Percentiles rank a stretch among this genome's conserved stretches.
phyloP scores from a whole-genome alignment of 305 asterid genomes.

The Solanum chacoense region DNA sequence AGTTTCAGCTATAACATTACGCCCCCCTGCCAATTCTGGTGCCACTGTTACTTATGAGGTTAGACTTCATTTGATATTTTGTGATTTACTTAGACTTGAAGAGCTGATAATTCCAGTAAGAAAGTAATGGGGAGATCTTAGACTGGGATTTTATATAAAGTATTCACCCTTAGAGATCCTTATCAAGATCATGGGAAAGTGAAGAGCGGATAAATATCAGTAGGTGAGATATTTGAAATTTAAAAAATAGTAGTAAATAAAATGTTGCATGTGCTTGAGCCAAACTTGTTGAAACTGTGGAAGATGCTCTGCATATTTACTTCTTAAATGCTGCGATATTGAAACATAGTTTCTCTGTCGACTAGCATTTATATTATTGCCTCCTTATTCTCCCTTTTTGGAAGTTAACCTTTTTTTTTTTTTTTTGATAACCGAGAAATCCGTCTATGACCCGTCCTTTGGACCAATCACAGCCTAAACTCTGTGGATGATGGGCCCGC shows the following conservation, averaged over 20 bases:
- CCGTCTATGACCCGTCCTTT: no score
- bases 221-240: background rate
- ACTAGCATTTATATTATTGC: background rate
- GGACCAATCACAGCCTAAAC: no score
- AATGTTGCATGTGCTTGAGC: background rate
- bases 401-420: background rate
- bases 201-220: background rate
- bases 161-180: background rate
- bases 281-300: background rate
- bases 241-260: background rate
- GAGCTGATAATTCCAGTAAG: background rate
- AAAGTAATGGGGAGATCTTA: background rate
- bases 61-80: background rate
- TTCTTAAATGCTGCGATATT: background rate
- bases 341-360: background rate
- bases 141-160: background rate
- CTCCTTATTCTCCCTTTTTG: background rate
- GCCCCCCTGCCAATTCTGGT: slow-evolving; percentile 61
- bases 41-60: slow-evolving; percentile 81
- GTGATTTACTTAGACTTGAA: background rate
- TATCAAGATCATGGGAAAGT: background rate
- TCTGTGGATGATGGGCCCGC: no score
- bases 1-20: slow-evolving; percentile 62
- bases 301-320: background rate
- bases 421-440: no score